Percentiles rank a stretch among this genome's conserved stretches.
Conservation (phyloP, 306 rosid species). For the Hippophae rhamnoides region DNA sequence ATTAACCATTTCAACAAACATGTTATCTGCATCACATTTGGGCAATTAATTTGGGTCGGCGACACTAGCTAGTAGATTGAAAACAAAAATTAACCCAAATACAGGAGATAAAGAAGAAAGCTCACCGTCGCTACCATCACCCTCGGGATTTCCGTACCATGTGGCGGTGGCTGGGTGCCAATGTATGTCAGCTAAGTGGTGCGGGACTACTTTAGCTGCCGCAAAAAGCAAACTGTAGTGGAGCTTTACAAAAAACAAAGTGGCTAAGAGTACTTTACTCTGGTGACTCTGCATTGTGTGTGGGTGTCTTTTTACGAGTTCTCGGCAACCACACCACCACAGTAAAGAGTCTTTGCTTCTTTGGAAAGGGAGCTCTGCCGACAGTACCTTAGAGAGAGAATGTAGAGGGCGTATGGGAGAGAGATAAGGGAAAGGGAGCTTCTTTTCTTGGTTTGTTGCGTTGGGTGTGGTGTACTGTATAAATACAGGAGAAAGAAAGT, state of each 20-base stretch:
- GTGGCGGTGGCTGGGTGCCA: constrained; percentile 82
- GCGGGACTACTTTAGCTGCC: constrained; percentile 22
- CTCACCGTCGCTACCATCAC: constrained; percentile 92
- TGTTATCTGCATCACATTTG: too few relatives aligned
- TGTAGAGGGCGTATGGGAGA: background rate
- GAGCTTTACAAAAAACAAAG: constrained; percentile 6
- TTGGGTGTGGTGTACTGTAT: background rate
- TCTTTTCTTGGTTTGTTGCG: background rate
- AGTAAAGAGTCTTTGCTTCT: background rate
- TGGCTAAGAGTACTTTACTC: constrained; percentile 9
- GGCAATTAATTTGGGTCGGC: too few relatives aligned
- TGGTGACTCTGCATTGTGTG: constrained; percentile 38
- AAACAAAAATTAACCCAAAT: background rate
- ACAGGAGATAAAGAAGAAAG: background rate
- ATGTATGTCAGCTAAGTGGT: constrained; percentile 29
- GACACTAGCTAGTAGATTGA: background rate
- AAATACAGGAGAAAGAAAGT: constrained; percentile 8
- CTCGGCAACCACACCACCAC: constrained; percentile 9
- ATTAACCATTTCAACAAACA: too few relatives aligned
- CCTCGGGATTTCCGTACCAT: constrained; percentile 91
- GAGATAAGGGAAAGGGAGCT: background rate
- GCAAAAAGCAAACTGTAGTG: background rate
- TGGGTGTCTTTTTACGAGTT: background rate
- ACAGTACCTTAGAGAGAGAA: constrained; percentile 18
- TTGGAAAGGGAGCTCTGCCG: constrained; percentile 18